A percentile compares a stretch with the other conserved stretches of the same genome.
Evolutionary conservation across 305 asterid genomes (phyloP).

Genomic region (Euphrasia arctica): DNA sequence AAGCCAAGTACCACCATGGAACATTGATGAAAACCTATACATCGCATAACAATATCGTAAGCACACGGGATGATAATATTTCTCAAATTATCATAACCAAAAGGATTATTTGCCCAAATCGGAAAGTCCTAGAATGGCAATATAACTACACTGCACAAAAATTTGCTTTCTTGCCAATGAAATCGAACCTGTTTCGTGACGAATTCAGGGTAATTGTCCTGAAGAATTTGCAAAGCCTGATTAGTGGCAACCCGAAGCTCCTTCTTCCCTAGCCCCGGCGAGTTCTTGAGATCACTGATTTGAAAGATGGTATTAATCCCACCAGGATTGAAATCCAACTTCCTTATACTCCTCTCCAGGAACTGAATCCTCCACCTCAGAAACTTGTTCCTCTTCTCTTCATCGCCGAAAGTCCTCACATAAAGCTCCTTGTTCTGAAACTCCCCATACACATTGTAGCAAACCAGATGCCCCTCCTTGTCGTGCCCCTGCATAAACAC

Average conservation of each 20-base stretch:
- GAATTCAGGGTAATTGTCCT: conserved; percentile 93
- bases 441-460: conserved; percentile 92
- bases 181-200: conserved; percentile 78
- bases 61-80: conserved; percentile 5
- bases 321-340: conserved; percentile 76
- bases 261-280: conserved; percentile 77
- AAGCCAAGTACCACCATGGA: conserved; percentile 98
- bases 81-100: neutral
- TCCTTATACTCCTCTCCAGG: conserved; percentile 83
- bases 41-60: neutral
- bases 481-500: conserved; percentile 92
- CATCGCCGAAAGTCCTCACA: conserved; percentile 63
- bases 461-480: conserved; percentile 84
- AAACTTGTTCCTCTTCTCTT: conserved; percentile 58
- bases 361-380: conserved; percentile 95
- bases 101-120: neutral
- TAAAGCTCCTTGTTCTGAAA: conserved; percentile 90
- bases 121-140: conserved; percentile 2
- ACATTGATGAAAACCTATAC: conserved; percentile 87
- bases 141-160: neutral
- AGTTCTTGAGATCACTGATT: conserved; percentile 83
- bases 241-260: conserved; percentile 75
- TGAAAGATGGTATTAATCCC: conserved; percentile 76
- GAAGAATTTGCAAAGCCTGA: conserved; percentile 77
- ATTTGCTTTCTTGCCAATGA: neutral